Evolutionary conservation across 2,329 filamentous ascomycete genomes (phyloP).

Genomic region (Pyrenophora graminea): DNA sequence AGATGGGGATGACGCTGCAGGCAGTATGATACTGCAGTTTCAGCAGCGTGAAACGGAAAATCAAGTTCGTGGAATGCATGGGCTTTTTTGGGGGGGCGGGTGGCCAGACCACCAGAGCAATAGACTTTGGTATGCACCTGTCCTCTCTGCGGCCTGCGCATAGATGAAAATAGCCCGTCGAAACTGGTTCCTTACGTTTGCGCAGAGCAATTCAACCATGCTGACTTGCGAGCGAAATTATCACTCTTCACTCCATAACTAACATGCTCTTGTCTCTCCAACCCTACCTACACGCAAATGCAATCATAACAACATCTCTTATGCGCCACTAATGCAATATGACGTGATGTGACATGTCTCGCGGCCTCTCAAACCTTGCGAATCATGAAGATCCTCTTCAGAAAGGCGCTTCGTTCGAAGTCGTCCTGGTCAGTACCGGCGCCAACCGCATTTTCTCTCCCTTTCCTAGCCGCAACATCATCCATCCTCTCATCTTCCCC

Average conservation of each 20-base stretch:
- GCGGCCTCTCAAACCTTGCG: slow-evolving; percentile 27
- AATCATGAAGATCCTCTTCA: slow-evolving; percentile 39
- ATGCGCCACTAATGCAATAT: background rate
- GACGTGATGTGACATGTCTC: too few relatives aligned
- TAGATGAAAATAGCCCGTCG: background rate
- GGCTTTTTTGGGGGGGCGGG: background rate
- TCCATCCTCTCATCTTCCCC: slow-evolving; percentile 54
- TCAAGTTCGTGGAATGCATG: background rate
- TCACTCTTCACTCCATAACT: too few relatives aligned
- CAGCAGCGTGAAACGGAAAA: background rate
- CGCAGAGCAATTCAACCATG: too few relatives aligned
- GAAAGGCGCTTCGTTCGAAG: slow-evolving; percentile 30
- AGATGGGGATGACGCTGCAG: background rate
- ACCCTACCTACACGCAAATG: background rate
- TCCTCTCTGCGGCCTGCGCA: background rate
- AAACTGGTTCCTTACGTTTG: too few relatives aligned
- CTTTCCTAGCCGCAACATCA: slow-evolving; percentile 34
- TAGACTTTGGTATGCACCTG: background rate
- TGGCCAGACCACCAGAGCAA: background rate
- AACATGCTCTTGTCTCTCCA: too few relatives aligned
- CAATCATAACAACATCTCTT: background rate
- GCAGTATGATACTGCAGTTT: background rate
- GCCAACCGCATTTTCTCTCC: slow-evolving; percentile 29
- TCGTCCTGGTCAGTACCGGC: slow-evolving; percentile 4
- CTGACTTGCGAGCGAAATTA: too few relatives aligned